Conservation (phyloP, 352 stramenopile species). For the Phytophthora colocasiae region DNA sequence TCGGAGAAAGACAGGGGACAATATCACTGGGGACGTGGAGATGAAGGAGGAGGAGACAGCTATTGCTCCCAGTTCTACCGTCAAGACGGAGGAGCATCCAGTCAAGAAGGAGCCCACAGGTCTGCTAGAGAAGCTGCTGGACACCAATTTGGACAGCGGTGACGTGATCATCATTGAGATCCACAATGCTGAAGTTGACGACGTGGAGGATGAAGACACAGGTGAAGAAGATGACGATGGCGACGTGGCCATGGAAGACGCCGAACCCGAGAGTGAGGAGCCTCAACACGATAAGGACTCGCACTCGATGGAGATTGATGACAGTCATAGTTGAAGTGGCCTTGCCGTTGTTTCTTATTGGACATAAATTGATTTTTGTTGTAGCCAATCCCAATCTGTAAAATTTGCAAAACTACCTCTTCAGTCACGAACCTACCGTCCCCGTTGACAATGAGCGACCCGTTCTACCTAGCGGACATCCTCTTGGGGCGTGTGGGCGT, state of each 20-base stretch:
- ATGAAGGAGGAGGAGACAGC: constrained; percentile 38
- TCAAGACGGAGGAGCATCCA: constrained; percentile 26
- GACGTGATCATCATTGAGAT: constrained; percentile 60
- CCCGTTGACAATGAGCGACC: constrained; percentile 71
- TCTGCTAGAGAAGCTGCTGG: constrained; percentile 59
- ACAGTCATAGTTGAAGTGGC: constrained; percentile 41
- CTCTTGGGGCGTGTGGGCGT: constrained; percentile 83
- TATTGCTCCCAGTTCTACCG: neutral
- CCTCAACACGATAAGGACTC: constrained; percentile 22
- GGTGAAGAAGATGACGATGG: constrained; percentile 41
- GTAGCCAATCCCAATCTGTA: constrained; percentile 31
- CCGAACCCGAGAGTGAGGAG: constrained; percentile 15
- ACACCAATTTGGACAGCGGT: constrained; percentile 52
- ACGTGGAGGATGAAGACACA: constrained; percentile 43
- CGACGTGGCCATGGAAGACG: constrained; percentile 28
- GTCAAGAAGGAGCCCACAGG: constrained; percentile 44
- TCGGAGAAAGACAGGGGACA: constrained; percentile 23
- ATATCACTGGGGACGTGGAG: constrained; percentile 26
- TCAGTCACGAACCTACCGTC: constrained; percentile 15
- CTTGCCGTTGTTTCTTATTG: constrained; percentile 27
- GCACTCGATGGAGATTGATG: constrained; percentile 39
- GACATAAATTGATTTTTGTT: constrained; percentile 30
- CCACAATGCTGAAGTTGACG: constrained; percentile 24
- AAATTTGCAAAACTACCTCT: neutral
- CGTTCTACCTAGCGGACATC: constrained; percentile 90